Conservation (phyloP, 2,329 filamentous ascomycete species). For the Trichoderma guizhouense region DNA sequence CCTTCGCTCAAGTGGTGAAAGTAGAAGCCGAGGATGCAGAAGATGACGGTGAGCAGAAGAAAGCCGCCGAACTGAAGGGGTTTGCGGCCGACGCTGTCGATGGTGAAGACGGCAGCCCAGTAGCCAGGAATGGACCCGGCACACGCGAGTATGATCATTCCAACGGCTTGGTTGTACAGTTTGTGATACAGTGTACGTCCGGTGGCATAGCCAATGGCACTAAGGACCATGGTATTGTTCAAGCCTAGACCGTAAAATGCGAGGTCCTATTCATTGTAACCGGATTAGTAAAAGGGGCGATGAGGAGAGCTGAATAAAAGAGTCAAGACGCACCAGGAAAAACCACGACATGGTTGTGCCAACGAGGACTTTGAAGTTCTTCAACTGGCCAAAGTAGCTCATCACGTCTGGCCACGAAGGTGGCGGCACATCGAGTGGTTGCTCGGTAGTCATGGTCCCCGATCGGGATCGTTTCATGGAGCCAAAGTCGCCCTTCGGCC, state of each 20-base stretch:
- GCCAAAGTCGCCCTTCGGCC: slow-evolving; percentile 47
- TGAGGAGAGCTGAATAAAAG: background rate
- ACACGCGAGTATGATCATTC: slow-evolving; percentile 73
- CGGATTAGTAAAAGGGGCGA: slow-evolving; percentile 18
- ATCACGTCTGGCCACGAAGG: slow-evolving; percentile 68
- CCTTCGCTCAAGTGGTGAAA: slow-evolving; percentile 47
- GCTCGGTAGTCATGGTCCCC: slow-evolving; percentile 42
- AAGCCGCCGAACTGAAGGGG: slow-evolving; percentile 68
- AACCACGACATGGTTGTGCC: slow-evolving; percentile 82
- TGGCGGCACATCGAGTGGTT: slow-evolving; percentile 57
- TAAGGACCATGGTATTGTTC: slow-evolving; percentile 71
- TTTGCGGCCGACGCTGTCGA: slow-evolving; percentile 75
- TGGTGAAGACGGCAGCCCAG: slow-evolving; percentile 69
- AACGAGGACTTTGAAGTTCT: slow-evolving; percentile 66
- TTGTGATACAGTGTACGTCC: slow-evolving; percentile 63
- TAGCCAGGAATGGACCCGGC: slow-evolving; percentile 78
- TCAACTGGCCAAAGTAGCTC: slow-evolving; percentile 65
- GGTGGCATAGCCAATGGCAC: slow-evolving; percentile 66
- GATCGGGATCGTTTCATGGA: slow-evolving; percentile 49
- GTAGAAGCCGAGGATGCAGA: slow-evolving; percentile 60
- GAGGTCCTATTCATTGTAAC: slow-evolving; percentile 47
- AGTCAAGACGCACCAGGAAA: slow-evolving; percentile 50
- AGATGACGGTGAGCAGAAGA: slow-evolving; percentile 57
- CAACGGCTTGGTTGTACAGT: slow-evolving; percentile 69
- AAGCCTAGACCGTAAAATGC: slow-evolving; percentile 69